A percentile compares a stretch with the other conserved stretches of the same genome.
Evolutionary conservation across 768 basidiomycete species (phyloP).

Genomic region (Obba rivulosa): DNA sequence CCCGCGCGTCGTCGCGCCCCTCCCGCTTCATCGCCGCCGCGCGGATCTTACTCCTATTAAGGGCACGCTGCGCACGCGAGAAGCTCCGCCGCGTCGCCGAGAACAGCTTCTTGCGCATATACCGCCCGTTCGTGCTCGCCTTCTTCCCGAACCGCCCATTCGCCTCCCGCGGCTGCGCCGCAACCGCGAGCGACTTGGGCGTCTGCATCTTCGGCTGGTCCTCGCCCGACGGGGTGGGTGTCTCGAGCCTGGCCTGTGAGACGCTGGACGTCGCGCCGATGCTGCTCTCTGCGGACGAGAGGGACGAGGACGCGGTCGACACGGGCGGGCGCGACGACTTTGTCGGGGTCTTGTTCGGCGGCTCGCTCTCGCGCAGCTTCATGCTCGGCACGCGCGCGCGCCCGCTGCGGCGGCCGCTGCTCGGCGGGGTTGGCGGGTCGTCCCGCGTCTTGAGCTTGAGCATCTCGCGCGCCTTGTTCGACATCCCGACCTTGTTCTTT

Average conservation of each 20-base stretch:
- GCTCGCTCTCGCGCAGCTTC: constrained; percentile 27
- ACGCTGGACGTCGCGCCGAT: constrained; percentile 7
- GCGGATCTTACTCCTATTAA: constrained; percentile 3
- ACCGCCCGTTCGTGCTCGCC: constrained; percentile 40
- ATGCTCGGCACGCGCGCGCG: constrained; percentile 26
- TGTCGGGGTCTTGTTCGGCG: constrained; percentile 11
- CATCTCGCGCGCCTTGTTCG: constrained; percentile 16
- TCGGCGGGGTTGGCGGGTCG: background rate
- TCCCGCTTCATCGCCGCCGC: background rate
- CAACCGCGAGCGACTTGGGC: constrained; percentile 39
- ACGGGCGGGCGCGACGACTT: constrained; percentile 6
- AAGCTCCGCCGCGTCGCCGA: constrained; percentile 13
- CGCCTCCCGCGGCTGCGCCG: constrained; percentile 52
- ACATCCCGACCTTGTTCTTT: constrained; percentile 22
- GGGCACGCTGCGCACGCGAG: constrained; percentile 1
- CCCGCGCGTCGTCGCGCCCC: background rate
- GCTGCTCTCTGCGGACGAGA: constrained; percentile 7
- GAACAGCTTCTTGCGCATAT: constrained; percentile 30
- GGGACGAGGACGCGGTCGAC: constrained; percentile 9
- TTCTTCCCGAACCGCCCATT: constrained; percentile 71
- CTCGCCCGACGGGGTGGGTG: constrained; percentile 1
- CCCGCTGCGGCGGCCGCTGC: constrained; percentile 23
- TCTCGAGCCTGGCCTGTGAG: background rate
- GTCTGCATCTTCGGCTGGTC: constrained; percentile 17
- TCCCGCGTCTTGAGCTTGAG: constrained; percentile 10